Evolutionary conservation across 192 early-diverging fungal genomes (phyloP), one percentile per base, ranked within the genome.

Genomic region (Linnemannia schmuckeri): DNA sequence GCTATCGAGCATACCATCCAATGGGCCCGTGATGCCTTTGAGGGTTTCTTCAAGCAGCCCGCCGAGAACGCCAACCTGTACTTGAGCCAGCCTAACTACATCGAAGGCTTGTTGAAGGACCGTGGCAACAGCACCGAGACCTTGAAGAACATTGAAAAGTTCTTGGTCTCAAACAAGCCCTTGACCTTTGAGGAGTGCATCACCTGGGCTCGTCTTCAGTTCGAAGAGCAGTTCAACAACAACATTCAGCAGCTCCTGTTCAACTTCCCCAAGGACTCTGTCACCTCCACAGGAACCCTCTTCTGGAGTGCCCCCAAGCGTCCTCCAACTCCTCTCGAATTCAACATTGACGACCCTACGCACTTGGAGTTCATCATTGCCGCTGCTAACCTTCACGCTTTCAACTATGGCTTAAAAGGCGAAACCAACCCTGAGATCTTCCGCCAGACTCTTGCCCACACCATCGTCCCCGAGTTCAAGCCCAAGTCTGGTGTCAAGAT

Each of bases 241-340:
- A 93, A 93, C 68, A 98, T 99, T 82, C 92, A 94, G 78, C 99
- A 99, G 89, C 91, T 99, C 57, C 89, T 99, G 74, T 99, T 94
- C 93, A 99, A 98, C 89, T 99, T 99, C 94, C 98, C 99, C 27
- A 92, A 91, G 76, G 99, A 99, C 89, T 91, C 98, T 30, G 91
- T 95, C 44, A 99, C 99, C 1, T 96, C 94, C 22, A 92, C 95
- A 10, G 99, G 99, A 44, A 93, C 95, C 73, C 90, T 92, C 47
- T 99, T 99, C 94, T 99, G 99, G 99, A 96, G 96, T 46, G 97
- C 96, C 33, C 97, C 97, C 72, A 99, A 99, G 91, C 94, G 98
- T 69, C 96, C 97, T 18, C 99, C 99, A 40, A 92, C 93, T 5
- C 93, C 96, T 35, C 88, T 99, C 55, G 82, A 81, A 7, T 99